Base-by-base conservation (phyloP, 768 basidiomycete species). In the Russula abietina region DNA sequence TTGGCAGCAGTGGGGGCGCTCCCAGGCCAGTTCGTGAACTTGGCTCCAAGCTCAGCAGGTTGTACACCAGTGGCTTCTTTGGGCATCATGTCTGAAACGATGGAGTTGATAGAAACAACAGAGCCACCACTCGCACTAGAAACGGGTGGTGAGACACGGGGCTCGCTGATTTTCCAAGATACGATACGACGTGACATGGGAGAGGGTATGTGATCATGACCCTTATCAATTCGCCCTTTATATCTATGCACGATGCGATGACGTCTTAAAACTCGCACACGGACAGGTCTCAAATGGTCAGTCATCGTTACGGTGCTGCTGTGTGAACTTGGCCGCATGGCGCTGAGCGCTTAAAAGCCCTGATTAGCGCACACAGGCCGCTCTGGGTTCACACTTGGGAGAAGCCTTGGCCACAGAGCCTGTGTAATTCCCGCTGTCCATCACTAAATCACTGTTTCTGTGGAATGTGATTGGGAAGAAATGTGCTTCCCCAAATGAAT, bases 31-130 rank as follows among this genome's bases (percentile, higher is more conserved):
- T 26, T 3, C 17, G 22, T 48, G 9, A 45, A 9, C 2, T 57
- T 32, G 17, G 3, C 38, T 58, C 51, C 57, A 36, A 22, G 12
- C 17, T 3, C 24, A 16, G 19, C n/a, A 26, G 36, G n/a, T 36
- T 50, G 26, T 8, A 32, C 0, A 8, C 22, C 28, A 7, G 39
- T 46, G 46, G 17, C 30, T 1, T 33, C 46, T 17, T 26, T 5
- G 46, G 38, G 5, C 14, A 30, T 32, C 46, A n/a, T 28, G 19
- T 45, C 2, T 14, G 28, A 16, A 46, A 14, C 10, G 46, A 33
- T 39, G 46, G 62, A 36, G 38, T 64, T 53, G 26, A 59, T 46
- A 5, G 62, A 41, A 19, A 55, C 24, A 10, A 63, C 36, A 7
- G 62, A 63, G 43, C 39, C 36, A 26, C n/a, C 4, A n/a, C 50